Evolutionary conservation across 2,329 filamentous ascomycete genomes (phyloP).

Genomic region (Diaporthe sp.): DNA sequence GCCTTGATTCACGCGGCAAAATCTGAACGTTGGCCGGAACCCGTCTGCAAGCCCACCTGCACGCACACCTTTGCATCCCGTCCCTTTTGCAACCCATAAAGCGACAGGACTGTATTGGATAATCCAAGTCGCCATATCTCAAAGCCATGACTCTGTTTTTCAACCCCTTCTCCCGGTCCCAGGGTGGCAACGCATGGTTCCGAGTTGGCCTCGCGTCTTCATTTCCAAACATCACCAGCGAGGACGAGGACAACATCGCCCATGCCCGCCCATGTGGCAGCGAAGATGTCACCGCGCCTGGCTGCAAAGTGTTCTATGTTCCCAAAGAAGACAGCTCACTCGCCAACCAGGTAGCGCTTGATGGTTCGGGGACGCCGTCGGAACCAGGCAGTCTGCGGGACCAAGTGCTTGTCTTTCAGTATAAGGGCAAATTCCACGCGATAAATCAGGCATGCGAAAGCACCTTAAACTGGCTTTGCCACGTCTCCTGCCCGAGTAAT

Average conservation of each 20-base stretch:
- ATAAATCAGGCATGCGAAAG: constrained; percentile 35
- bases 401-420: constrained; percentile 40
- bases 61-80: too few relatives aligned
- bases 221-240: constrained; percentile 37
- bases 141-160: constrained; percentile 33
- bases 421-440: constrained; percentile 39
- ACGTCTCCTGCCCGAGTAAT: background rate
- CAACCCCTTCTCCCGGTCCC: constrained; percentile 35
- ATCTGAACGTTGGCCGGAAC: background rate
- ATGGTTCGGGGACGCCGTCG: constrained; percentile 17
- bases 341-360: constrained; percentile 31
- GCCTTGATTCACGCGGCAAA: background rate
- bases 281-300: background rate
- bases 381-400: constrained; percentile 34
- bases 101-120: accelerated
- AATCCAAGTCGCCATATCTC: too few relatives aligned
- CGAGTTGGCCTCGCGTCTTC: constrained; percentile 34
- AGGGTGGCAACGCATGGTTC: constrained; percentile 38
- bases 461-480: too few relatives aligned
- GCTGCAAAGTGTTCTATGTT: constrained; percentile 36
- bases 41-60: background rate
- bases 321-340: constrained; percentile 38
- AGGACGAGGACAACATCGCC: constrained; percentile 31
- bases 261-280: constrained; percentile 27
- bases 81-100: background rate